These are phyloP conservation scores for Trichoderma brevicompactum DNA, from an alignment of 2,329 filamentous ascomycete species.

Conservation along the genomic window DNA sequence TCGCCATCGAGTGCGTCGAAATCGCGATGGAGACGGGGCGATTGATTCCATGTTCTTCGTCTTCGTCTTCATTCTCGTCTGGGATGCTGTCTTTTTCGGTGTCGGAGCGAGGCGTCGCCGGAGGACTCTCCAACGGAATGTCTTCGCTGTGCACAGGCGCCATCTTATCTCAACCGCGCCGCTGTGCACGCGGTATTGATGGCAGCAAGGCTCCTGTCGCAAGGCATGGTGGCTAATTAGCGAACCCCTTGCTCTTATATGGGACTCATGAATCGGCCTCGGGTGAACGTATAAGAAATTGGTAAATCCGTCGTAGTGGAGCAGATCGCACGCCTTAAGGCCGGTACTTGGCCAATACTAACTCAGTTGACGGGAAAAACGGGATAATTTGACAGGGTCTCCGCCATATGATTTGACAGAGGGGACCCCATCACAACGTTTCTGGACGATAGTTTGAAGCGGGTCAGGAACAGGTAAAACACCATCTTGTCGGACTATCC, in stretches of 20 bases:
- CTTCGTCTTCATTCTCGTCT: conserved; percentile 11
- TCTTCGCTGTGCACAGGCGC: not conserved
- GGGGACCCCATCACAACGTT: not conserved
- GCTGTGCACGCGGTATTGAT: conserved; percentile 8
- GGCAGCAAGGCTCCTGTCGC: conserved; percentile 1
- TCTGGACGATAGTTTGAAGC: not conserved
- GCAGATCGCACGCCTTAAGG: not conserved
- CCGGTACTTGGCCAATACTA: conserved; percentile 6
- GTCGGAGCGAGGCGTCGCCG: not conserved
- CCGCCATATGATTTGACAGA: not conserved
- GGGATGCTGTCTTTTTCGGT: conserved; percentile 3
- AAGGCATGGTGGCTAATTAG: conserved; percentile 13
- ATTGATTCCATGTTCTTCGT: conserved; percentile 12
- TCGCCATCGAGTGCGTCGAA: conserved; percentile 17
- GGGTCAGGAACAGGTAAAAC: not conserved
- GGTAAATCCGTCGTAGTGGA: conserved; percentile 15
- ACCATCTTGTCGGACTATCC: not conserved
- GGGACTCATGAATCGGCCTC: not conserved
- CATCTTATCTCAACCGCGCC: conserved; percentile 8
- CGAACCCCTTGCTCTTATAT: conserved; percentile 21
- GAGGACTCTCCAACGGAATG: conserved; percentile 3
- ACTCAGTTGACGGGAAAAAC: not conserved
- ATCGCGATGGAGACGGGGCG: conserved; percentile 4
- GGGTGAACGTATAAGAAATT: conserved; percentile 17
- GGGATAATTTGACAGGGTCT: not conserved